Base-by-base conservation (phyloP, 768 basidiomycete genomes). In the Boletus huronensis region DNA sequence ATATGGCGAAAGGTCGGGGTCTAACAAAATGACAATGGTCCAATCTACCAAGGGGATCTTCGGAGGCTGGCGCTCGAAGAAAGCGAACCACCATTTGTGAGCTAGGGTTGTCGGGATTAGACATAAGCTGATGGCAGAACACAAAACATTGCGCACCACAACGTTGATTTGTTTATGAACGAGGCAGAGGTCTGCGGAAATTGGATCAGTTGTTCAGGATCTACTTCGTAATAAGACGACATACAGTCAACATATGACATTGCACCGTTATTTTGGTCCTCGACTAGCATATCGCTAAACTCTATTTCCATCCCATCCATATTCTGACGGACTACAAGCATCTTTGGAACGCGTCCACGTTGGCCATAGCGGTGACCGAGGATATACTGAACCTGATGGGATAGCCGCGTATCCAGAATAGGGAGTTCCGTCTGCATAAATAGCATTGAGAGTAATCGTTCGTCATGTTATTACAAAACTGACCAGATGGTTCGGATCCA, bases 251-350 rank as follows among this genome's bases (percentile, higher is more conserved):
- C 72, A 72, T 96, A 97, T 1, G 90, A 87, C 84, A 95, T 81
- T 0, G 87, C 88, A n/a, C 90, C 94, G 63, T 96, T 97, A 66
- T 99, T 99, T 69, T 88, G 83, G 72, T 99, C 97, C 75, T 99
- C 97, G 25, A 97, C 85, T 13, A 99, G 79, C 90, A 97, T 90
- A 73, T 99, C 97, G 59, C 89, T 90, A 64, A 96, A 98, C 70
- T 98, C 97, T 42, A 98, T 82, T 74, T 99, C 96, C 48, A 83
- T 75, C 13, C 83, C 96, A 65, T 99, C 97, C 68, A 94, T 77
- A 66, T 97, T 92, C 68, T 98, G 97, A 9, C 97, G 82, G 0
- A 91, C 90, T 26, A 98, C 78, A 34, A 83, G 73, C 61, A 94
- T 75, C 66, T 84, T 88, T 7, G 78, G 75, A 32, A 69, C 62